Evolutionary conservation across 2,329 filamentous ascomycete genomes (phyloP).

Genomic region (Endocalyx cinctus): DNA sequence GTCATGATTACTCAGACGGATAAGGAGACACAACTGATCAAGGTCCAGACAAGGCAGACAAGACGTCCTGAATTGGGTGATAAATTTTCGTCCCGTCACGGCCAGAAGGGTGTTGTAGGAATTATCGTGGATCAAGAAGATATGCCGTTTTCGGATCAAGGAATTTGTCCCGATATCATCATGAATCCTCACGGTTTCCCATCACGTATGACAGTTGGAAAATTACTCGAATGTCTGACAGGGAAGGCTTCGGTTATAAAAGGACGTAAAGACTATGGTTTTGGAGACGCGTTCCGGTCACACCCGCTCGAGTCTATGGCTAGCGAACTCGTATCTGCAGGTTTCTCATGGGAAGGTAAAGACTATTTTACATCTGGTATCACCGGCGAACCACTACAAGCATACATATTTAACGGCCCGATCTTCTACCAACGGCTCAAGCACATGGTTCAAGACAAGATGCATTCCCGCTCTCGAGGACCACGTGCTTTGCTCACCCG

Average conservation of each 20-base stretch:
- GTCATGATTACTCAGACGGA: conserved; percentile 91
- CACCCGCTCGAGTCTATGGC: conserved; percentile 86
- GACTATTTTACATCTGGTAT: conserved; percentile 95
- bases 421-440: conserved; percentile 99
- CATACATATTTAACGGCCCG: conserved; percentile 96
- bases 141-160: conserved; percentile 89
- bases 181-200: conserved; percentile 99
- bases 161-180: conserved; percentile 95
- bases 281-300: conserved; percentile 74
- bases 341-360: conserved; percentile 95
- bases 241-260: conserved; percentile 88
- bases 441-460: conserved; percentile 99
- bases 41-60: conserved; percentile 94
- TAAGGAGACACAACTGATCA: conserved; percentile 79
- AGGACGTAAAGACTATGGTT: conserved; percentile 83
- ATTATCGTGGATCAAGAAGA: conserved; percentile 97
- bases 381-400: conserved; percentile 87
- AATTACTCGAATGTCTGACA: conserved; percentile 90
- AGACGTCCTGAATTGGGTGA: conserved; percentile 91
- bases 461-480: conserved; percentile 91
- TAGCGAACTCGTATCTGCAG: conserved; percentile 74
- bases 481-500: conserved; percentile 88
- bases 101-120: conserved; percentile 95
- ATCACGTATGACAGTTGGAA: conserved; percentile 98
- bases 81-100: conserved; percentile 98